These are phyloP conservation scores for Boletus insuetus DNA, from an alignment of 768 basidiomycete genomes.

Conservation along the genomic window DNA sequence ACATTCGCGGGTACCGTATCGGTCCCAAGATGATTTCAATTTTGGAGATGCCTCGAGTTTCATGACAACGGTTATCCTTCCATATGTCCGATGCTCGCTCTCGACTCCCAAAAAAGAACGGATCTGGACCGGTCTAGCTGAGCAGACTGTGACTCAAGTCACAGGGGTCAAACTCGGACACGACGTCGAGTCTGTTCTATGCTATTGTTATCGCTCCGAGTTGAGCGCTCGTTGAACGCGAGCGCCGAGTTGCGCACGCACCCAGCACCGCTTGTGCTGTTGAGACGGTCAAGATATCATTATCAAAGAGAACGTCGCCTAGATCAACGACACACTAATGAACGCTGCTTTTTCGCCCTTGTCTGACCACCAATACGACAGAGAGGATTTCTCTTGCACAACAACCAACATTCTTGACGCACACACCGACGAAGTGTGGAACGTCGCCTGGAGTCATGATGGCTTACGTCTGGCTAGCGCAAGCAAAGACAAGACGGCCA, in stretches of 20 bases:
- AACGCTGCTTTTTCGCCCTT: slow-evolving; percentile 70
- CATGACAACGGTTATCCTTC: too few species aligned
- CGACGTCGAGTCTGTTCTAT: too few species aligned
- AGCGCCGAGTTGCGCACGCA: too few species aligned
- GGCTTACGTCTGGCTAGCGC: slow-evolving; percentile 83
- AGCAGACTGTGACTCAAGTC: too few species aligned
- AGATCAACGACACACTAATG: slow-evolving; percentile 75
- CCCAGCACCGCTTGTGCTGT: slow-evolving; percentile 52
- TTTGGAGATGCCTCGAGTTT: too few species aligned
- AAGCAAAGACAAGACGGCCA: slow-evolving; percentile 82
- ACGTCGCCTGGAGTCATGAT: slow-evolving; percentile 91
- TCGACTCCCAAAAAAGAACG: too few species aligned
- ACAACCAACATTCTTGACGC: slow-evolving; percentile 84
- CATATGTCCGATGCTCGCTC: too few species aligned
- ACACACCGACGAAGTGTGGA: slow-evolving; percentile 95
- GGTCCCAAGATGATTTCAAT: too few species aligned
- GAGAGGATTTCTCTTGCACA: slow-evolving; percentile 76
- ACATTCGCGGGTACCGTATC: background rate
- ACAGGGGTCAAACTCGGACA: too few species aligned
- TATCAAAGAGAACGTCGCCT: slow-evolving; percentile 80
- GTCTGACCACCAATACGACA: slow-evolving; percentile 79
- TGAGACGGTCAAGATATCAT: slow-evolving; percentile 72
- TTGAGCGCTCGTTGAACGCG: too few species aligned
- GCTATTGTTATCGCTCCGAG: too few species aligned
- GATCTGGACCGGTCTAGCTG: too few species aligned